A percentile compares a stretch with the other conserved stretches of the same genome.
These are phyloP conservation scores for Erigeron philadelphicus DNA, from an alignment of 140 eudicot genomes.

Conservation along the genomic window DNA sequence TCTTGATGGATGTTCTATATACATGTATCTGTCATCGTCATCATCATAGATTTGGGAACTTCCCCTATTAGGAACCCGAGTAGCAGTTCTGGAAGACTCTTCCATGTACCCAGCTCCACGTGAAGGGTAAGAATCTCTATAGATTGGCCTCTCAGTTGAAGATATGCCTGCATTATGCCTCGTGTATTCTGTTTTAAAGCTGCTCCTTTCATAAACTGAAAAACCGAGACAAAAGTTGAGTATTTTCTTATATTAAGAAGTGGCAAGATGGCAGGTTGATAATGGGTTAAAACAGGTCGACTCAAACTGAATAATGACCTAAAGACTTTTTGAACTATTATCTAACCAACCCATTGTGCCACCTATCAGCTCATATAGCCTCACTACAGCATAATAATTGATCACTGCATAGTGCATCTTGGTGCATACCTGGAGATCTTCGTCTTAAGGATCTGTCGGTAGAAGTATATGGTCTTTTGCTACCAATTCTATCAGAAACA, in stretches of 20 bases:
- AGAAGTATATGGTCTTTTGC: constrained; percentile 35
- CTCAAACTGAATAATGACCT: neutral
- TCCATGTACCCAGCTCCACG: constrained; percentile 37
- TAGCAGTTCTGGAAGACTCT: constrained; percentile 33
- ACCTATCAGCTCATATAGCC: neutral
- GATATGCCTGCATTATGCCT: constrained; percentile 30
- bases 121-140: constrained; percentile 41
- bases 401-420: no score
- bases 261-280: no score
- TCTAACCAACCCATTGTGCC: no score
- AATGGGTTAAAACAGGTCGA: neutral
- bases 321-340: neutral
- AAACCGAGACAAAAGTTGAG: neutral
- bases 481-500: constrained; percentile 36
- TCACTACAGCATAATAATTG: neutral
- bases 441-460: constrained; percentile 35
- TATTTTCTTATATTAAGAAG: no score
- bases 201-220: constrained; percentile 39
- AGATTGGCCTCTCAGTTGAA: constrained; percentile 31
- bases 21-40: constrained; percentile 39
- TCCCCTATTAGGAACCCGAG: constrained; percentile 32
- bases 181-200: constrained; percentile 30
- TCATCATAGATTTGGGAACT: constrained; percentile 32
- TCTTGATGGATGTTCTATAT: constrained; percentile 40
- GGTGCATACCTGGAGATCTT: constrained; percentile 37